Evolutionary conservation across 2,329 filamentous ascomycete species (phyloP), one percentile per base, ranked within the genome.

Genomic region (Xylariaceae sp.): DNA sequence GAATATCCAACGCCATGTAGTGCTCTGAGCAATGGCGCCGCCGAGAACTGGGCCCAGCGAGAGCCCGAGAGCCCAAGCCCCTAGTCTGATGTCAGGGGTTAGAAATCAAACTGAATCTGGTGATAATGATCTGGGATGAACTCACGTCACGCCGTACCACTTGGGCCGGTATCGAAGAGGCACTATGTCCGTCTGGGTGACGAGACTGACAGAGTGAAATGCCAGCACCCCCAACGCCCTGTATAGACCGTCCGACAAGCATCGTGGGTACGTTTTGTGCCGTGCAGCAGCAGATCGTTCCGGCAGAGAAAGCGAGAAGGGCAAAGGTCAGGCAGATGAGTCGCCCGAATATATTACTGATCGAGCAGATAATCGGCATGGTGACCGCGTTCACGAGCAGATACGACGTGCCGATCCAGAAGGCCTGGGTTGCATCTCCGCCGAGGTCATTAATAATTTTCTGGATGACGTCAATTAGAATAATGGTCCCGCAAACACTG

Each of bases 181-280:
- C 7, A 70, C 64, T 33, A 71, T 64, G 22, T 71, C 67, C 9
- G 66, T 64, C 40, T 67, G 61, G 41, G 68, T 65, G 30, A 69
- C 63, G 36, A 67, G 51, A 11, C 58, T 55, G 24, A 69, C 50
- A n/a, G 64, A 61, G 33, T 68, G 64, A 37, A n/a, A 70, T 64
- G 6, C 67, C 67, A 3, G 64, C 67, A 9, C 64, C 67, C 3
- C 67, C 67, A 4, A 68, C 50, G 3, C 67, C 67, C 43, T 70
- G 66, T 8, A 70, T 45, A 4, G 59, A 57, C 1, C 67, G 62
- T 1, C 66, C 67, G 4, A 56, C 54, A 6, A 70, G 60, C 34
- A 69, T 54, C 4, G 57, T 48, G 2, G 49, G 41, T 22, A 70
- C 61, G 42, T 48, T 47, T 11, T 57, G 52, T 1, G 67, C 59